Conservation (phyloP, 1,284 basidiomycete genomes). For the Paramarasmius palmivorus region DNA sequence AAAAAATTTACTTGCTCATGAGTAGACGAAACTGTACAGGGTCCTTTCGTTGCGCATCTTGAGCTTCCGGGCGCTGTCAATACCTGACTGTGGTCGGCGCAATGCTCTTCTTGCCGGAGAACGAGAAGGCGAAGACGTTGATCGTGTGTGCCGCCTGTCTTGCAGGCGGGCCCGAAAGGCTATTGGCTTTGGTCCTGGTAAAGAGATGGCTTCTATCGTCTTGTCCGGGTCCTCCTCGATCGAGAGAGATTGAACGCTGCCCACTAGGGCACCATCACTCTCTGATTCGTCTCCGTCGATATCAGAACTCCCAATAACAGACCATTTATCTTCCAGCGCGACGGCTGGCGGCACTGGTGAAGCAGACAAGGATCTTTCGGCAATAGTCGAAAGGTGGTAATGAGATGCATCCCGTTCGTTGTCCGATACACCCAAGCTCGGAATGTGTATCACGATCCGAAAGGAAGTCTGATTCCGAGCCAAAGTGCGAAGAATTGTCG, state of each 20-base stretch:
- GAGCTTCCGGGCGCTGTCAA: background rate
- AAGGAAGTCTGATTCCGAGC: slow-evolving; percentile 50
- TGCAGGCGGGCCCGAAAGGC: background rate
- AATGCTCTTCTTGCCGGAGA: slow-evolving; percentile 33
- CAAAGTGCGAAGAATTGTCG: slow-evolving; percentile 52
- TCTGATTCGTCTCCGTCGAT: slow-evolving; percentile 34
- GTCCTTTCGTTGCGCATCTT: slow-evolving; percentile 3
- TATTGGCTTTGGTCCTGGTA: background rate
- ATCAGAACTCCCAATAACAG: slow-evolving; percentile 1
- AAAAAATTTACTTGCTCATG: no score
- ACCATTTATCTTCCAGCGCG: background rate
- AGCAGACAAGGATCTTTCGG: slow-evolving; percentile 28
- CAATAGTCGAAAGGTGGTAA: slow-evolving; percentile 33
- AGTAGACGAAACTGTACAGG: slow-evolving; percentile 15
- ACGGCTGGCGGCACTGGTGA: slow-evolving; percentile 25
- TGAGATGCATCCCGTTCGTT: slow-evolving; percentile 28
- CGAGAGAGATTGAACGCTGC: slow-evolving; percentile 24
- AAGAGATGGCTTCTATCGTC: slow-evolving; percentile 4
- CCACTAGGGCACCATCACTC: slow-evolving; percentile 28
- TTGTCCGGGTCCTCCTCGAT: slow-evolving; percentile 14
- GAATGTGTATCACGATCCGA: slow-evolving; percentile 36
- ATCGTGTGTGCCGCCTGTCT: slow-evolving; percentile 22
- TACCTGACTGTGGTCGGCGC: slow-evolving; percentile 11
- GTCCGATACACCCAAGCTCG: slow-evolving; percentile 45
- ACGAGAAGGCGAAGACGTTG: slow-evolving; percentile 44